Evolutionary conservation across 768 basidiomycete genomes (phyloP).

Genomic region (Clitopilus passeckerianus): DNA sequence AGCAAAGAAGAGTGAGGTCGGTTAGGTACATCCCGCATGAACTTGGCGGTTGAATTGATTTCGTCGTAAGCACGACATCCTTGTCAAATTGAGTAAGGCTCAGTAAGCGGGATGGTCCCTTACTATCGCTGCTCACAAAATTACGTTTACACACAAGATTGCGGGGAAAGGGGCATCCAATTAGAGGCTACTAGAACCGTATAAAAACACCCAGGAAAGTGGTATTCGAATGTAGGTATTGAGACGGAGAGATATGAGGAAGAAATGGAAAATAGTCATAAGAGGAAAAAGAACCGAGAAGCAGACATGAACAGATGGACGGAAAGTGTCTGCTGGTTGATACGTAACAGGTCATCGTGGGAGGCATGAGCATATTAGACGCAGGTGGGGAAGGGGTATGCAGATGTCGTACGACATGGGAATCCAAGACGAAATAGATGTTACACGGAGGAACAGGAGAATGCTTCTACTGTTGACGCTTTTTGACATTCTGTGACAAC

Average conservation of each 20-base stretch:
- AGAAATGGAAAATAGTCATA: conserved; percentile 20
- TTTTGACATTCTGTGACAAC: conserved; percentile 97
- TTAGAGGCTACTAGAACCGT: conserved; percentile 12
- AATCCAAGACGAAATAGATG: conserved; percentile 11
- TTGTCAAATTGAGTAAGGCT: conserved; percentile 8
- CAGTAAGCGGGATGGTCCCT: conserved; percentile 18
- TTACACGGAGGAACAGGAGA: conserved; percentile 5
- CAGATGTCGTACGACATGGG: conserved; percentile 14
- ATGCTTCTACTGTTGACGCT: conserved; percentile 63
- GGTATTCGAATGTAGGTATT: conserved; percentile 11
- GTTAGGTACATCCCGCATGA: not conserved
- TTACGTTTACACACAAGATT: conserved; percentile 3
- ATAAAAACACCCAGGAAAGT: conserved; percentile 13
- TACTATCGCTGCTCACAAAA: not conserved
- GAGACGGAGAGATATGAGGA: conserved; percentile 16
- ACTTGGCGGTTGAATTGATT: conserved; percentile 5
- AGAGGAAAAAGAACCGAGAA: conserved; percentile 9
- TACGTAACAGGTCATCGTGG: conserved; percentile 33
- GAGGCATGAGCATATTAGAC: conserved; percentile 31
- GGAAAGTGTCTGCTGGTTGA: conserved; percentile 23
- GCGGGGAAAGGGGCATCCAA: conserved; percentile 4
- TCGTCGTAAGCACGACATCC: conserved; percentile 31
- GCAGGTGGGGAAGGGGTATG: conserved; percentile 25
- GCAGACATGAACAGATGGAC: conserved; percentile 15
- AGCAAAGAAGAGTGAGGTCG: conserved; percentile 2